phyloP scores from a whole-genome alignment of 495 filamentous ascomycete genomes.

The Jackrogersella minutella region DNA sequence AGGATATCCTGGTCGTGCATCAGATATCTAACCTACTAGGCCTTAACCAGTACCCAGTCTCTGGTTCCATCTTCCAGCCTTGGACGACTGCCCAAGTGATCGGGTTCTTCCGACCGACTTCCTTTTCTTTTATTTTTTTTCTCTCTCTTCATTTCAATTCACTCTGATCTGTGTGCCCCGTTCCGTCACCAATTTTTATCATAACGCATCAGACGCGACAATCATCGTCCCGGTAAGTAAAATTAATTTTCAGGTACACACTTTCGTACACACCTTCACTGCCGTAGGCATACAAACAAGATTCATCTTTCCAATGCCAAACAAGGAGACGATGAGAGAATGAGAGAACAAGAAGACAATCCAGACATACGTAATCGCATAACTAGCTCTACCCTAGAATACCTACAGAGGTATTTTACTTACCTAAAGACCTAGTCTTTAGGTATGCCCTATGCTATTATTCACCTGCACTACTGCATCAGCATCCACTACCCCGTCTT shows the following conservation, averaged over 20 bases:
- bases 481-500: constrained; percentile 27
- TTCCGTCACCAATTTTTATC: constrained; percentile 7
- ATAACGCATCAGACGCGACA: constrained; percentile 12
- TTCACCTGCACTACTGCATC: constrained; percentile 28
- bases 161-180: constrained; percentile 10
- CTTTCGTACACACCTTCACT: neutral
- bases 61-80: constrained; percentile 7
- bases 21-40: constrained; percentile 11
- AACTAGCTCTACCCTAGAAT: constrained; percentile 14
- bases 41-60: constrained; percentile 24
- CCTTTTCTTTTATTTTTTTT: constrained; percentile 5
- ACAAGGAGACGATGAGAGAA: neutral
- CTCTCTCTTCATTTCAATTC: constrained; percentile 12
- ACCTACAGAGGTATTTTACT: constrained; percentile 17
- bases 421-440: constrained; percentile 5
- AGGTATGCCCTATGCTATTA: constrained; percentile 11
- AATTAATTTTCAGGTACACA: constrained; percentile 4
- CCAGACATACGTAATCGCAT: constrained; percentile 30
- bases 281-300: constrained; percentile 21
- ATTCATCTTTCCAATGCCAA: constrained; percentile 6
- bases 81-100: too few species aligned
- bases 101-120: constrained; percentile 32
- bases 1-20: constrained; percentile 13
- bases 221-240: constrained; percentile 15
- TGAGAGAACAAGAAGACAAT: neutral